A percentile compares a stretch with the other conserved stretches of the same genome.
Evolutionary conservation across 495 filamentous ascomycete genomes (phyloP).

Genomic region (Penicillium daleae): DNA sequence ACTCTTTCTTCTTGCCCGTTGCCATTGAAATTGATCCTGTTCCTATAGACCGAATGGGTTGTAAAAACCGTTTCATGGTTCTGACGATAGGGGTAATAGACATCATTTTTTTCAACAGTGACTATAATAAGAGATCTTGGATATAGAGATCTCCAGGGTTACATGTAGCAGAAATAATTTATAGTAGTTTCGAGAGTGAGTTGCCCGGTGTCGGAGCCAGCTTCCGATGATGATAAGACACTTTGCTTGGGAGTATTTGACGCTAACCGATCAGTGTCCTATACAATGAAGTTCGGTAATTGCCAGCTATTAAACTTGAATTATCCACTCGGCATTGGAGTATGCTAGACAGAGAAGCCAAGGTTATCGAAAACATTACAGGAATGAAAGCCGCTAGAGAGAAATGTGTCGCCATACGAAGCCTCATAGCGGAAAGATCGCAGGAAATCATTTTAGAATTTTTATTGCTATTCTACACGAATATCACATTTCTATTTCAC

Average conservation of each 20-base stretch:
- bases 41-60: not conserved
- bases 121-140: not conserved
- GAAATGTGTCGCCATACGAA: not conserved
- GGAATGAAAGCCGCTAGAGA: too few species aligned
- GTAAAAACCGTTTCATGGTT: not conserved
- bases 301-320: too few species aligned
- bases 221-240: not conserved
- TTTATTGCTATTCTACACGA: not conserved
- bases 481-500: not conserved
- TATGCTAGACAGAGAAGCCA: too few species aligned
- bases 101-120: too few species aligned
- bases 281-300: too few species aligned
- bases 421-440: too few species aligned
- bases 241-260: too few species aligned
- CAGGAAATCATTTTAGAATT: not conserved
- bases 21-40: not conserved
- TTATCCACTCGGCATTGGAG: too few species aligned
- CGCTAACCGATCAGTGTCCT: too few species aligned
- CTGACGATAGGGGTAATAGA: not conserved
- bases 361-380: too few species aligned
- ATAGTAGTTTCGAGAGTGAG: not conserved
- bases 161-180: too few species aligned
- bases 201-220: not conserved
- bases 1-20: slow-evolving; percentile 20
- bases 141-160: too few species aligned